Percentiles rank a stretch among this genome's conserved stretches.
Conservation (phyloP, 257 asterid species). For the Galeopsis tetrahit region DNA sequence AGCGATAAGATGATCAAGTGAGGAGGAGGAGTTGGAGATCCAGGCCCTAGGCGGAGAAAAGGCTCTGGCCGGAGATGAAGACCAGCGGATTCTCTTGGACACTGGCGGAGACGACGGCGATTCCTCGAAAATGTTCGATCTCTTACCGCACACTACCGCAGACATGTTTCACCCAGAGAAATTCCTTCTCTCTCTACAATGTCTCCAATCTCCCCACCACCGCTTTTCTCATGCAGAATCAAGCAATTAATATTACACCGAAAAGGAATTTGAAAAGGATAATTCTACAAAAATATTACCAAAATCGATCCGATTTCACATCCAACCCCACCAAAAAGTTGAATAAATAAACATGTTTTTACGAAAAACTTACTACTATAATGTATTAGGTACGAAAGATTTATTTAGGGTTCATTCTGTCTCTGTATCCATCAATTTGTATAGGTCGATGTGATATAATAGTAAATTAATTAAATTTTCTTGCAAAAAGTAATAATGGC, state of each 20-base stretch:
- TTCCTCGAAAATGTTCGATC: conserved; percentile 90
- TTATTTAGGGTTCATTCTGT: conserved; percentile 19
- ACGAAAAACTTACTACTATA: not conserved
- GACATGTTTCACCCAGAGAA: conserved; percentile 80
- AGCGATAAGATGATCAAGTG: conserved; percentile 65
- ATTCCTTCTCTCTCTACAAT: conserved; percentile 46
- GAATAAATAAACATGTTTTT: not conserved
- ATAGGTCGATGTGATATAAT: not conserved
- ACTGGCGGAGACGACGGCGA: conserved; percentile 89
- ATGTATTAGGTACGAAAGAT: not conserved
- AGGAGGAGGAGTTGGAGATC: conserved; percentile 41
- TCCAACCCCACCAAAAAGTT: conserved; percentile 15
- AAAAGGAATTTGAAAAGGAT: not conserved
- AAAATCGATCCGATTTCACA: conserved; percentile 32
- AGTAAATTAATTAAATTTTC: not conserved
- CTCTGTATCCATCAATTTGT: not conserved
- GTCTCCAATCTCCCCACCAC: conserved; percentile 49
- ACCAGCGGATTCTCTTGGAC: conserved; percentile 86
- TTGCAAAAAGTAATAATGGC: not conserved
- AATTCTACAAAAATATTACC: not conserved
- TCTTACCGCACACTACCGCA: conserved; percentile 99
- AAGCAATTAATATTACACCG: conserved; percentile 17
- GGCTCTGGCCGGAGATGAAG: conserved; percentile 54
- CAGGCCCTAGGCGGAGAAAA: conserved; percentile 68
- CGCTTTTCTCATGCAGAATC: conserved; percentile 54